Evolutionary conservation across 306 rosid species (phyloP).

Genomic region (Gastrolobium villosum): DNA sequence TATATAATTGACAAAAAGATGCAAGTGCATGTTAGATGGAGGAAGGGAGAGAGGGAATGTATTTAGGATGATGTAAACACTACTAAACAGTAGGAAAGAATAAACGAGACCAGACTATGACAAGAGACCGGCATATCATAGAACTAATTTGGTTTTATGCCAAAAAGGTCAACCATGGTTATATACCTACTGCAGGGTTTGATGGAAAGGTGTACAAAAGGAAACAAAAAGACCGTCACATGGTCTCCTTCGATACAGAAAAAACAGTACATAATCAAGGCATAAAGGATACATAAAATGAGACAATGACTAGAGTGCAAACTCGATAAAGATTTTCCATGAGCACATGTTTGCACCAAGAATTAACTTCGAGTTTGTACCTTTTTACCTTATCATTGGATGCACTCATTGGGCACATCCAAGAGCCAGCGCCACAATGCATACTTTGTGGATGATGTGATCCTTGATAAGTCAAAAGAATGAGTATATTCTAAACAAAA

Average conservation of each 20-base stretch:
- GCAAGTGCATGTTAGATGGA: background rate
- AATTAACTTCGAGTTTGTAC: background rate
- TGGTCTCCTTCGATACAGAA: background rate
- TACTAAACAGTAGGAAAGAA: too few species aligned
- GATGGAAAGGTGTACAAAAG: background rate
- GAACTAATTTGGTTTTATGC: background rate
- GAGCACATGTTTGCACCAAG: background rate
- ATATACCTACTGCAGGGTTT: background rate
- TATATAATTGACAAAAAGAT: background rate
- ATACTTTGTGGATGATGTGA: background rate
- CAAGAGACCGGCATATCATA: background rate
- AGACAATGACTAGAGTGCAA: background rate
- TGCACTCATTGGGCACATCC: constrained; percentile 4
- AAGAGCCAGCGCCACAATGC: background rate
- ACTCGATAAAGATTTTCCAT: background rate
- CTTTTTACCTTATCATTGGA: background rate
- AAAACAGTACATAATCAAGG: background rate
- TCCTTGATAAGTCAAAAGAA: background rate
- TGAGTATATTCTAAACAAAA: background rate
- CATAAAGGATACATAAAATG: background rate
- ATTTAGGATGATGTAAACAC: too few species aligned
- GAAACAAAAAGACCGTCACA: background rate
- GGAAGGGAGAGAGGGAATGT: background rate
- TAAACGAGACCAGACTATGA: background rate
- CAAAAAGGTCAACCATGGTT: background rate